These are phyloP conservation scores for Mesembryanthemum crystallinum DNA, from an alignment of 148 eudicot genomes.

Conservation along the genomic window DNA sequence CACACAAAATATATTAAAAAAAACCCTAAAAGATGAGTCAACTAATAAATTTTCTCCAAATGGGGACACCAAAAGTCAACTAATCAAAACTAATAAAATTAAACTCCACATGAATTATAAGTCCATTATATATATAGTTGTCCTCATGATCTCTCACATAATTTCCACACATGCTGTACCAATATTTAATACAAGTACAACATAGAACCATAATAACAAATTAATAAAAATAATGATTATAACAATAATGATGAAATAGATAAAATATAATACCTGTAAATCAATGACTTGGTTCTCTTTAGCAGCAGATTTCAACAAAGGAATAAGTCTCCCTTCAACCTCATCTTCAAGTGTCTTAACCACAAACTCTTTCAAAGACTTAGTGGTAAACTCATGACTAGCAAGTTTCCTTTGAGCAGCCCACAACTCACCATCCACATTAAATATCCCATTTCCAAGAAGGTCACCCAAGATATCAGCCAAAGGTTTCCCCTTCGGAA, in stretches of 20 bases:
- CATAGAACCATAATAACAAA: too few relatives aligned
- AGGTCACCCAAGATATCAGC: constrained; percentile 60
- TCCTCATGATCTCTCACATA: too few relatives aligned
- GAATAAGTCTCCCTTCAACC: constrained; percentile 48
- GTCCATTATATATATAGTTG: too few relatives aligned
- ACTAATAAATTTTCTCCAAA: too few relatives aligned
- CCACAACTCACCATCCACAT: constrained; percentile 77
- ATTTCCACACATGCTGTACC: too few relatives aligned
- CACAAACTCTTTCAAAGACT: constrained; percentile 55
- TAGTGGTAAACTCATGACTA: constrained; percentile 70
- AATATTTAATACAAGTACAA: too few relatives aligned
- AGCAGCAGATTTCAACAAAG: constrained; percentile 50
- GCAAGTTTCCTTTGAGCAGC: constrained; percentile 62
- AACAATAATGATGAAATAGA: neutral
- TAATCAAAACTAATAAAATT: too few relatives aligned
- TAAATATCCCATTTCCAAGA: constrained; percentile 68
- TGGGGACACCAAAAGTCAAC: too few relatives aligned
- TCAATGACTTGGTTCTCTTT: constrained; percentile 38
- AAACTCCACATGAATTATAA: too few relatives aligned
- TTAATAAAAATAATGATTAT: neutral
- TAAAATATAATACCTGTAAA: constrained; percentile 43
- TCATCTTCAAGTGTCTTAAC: constrained; percentile 52
- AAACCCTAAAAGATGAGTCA: too few relatives aligned
- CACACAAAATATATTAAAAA: too few relatives aligned
- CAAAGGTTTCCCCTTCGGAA: constrained; percentile 65